Evolutionary conservation across 805 yeast genomes (phyloP), one percentile per base, ranked within the genome.

Genomic region (Barnettozyma pratensis): DNA sequence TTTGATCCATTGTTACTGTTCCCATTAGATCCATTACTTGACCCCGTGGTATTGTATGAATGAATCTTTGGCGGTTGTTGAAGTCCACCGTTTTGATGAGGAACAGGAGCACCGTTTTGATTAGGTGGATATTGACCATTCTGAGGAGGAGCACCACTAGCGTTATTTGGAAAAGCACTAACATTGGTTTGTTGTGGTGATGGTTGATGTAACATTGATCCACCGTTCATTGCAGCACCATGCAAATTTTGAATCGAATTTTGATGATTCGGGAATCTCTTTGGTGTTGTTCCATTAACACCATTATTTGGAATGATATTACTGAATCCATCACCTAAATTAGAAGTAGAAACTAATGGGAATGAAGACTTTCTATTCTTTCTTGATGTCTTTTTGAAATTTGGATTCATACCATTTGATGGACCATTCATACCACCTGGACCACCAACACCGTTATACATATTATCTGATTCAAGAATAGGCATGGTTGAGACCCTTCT

Each of bases 291-390:
- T 4, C 39, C 44, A 41, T 34, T 28, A n/a, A 11, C 5, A 8
- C 34, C 34, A 27, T 46, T 41, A 7, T 35, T 46, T 5, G 46
- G 11, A 41, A 46, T 46, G 44, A 50, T 40, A 27, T 47, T 47
- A 28, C 45, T 45, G 32, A 46, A 44, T 4, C 36, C 45, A 40
- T 50, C 47, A 38, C 54, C 49, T 19, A 54, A 38, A 2, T 51
- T 50, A 4, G 50, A 39, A 5, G 55, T 38, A 30, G 37, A 40
- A 8, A 38, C 45, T 42, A 58, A 26, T 39, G 72, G 62, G 52
- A 67, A 57, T 2, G 71, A 61, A 1, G 76, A 71, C 51, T 70
- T 72, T 52, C 79, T 65, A 49, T 71, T 71, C 60, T 74, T 74
- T 54, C 78, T 64, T 5, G 73, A 67, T n/a, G 77, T 69, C 36